Base-by-base conservation (phyloP, 2,329 filamentous ascomycete genomes). In the Fonsecaea erecta region DNA sequence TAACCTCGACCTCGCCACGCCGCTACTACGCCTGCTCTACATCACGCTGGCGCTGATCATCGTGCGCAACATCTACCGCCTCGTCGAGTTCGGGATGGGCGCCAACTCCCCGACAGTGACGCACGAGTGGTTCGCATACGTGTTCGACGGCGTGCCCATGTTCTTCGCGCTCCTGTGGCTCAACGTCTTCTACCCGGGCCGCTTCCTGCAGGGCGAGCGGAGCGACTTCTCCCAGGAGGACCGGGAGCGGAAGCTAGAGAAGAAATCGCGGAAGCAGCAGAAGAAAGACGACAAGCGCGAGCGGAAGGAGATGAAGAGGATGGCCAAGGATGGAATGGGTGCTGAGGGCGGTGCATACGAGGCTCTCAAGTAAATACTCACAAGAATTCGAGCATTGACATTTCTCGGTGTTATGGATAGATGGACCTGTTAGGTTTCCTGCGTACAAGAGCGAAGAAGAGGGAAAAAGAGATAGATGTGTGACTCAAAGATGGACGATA, bases 1-100 rank as follows among this genome's bases (percentile, higher is more conserved):
- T 7, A 37, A 57, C 35, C 57, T 62, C 43, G 37, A 37, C 16
- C 48, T 61, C 14, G 52, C 62, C 51, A 52, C 12, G 11, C 52
- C 24, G 16, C 76, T 83, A 1, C 75, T 88, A 3, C 70, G 77
- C 57, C 83, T 81, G 11, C 77, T 88, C 1, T 88, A 87, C 71
- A 71, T 75, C 40, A 84, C 81, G 65, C 81, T 81, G 9, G 61
- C 71, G 0, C 75, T 87, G 52, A 82, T 88, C 63, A 74, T 83
- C 6, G 73, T 78, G 1, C 81, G 86, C 24, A 88, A 85, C 61
- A 79, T 88, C 62, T 88, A 81, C 72, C 82, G 86, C 7, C 79
- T 84, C 0, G 79, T 86, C n/a, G 85, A 88, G 74, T 87, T 85
- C 75, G 87, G 86, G 67, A 79, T 78, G 57, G 72, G 83, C n/a